Conservation (phyloP, 2,329 filamentous ascomycete genomes). For the Calonectria henricotiae region DNA sequence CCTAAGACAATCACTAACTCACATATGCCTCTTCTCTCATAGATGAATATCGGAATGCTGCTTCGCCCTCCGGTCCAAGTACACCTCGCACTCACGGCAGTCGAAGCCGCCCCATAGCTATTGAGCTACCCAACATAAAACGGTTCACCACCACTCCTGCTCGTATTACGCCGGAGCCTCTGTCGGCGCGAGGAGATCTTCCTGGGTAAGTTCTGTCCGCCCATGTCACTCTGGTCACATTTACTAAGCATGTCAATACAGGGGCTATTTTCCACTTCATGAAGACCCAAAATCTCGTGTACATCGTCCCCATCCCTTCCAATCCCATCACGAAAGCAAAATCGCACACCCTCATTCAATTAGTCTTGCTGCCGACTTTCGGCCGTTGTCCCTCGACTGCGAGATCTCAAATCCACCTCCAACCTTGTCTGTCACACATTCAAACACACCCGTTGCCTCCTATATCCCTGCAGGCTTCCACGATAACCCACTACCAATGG, state of each 20-base stretch:
- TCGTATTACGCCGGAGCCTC: constrained; percentile 65
- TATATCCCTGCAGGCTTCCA: constrained; percentile 69
- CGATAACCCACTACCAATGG: constrained; percentile 68
- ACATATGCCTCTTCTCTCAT: constrained; percentile 23
- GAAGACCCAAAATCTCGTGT: constrained; percentile 68
- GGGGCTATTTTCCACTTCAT: constrained; percentile 75
- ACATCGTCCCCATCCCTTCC: constrained; percentile 69
- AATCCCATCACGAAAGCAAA: constrained; percentile 58
- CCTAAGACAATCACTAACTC: constrained; percentile 31
- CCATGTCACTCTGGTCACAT: background rate
- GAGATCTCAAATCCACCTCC: constrained; percentile 52
- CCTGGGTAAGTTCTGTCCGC: constrained; percentile 65
- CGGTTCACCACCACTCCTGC: constrained; percentile 61
- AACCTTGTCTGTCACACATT: constrained; percentile 42
- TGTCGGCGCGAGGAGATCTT: constrained; percentile 74
- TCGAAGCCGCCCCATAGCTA: constrained; percentile 68
- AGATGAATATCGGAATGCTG: constrained; percentile 45
- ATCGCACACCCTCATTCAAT: constrained; percentile 59
- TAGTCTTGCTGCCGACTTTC: constrained; percentile 55
- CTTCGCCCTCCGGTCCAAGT: constrained; percentile 45
- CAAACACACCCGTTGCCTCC: constrained; percentile 66
- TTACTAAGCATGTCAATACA: constrained; percentile 50
- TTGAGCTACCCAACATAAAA: constrained; percentile 65
- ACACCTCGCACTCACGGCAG: constrained; percentile 45
- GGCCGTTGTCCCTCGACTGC: constrained; percentile 50